A percentile compares a stretch with the other conserved stretches of the same genome.
Evolutionary conservation across 805 yeast genomes (phyloP).

Genomic region (Pichia eremophila): DNA sequence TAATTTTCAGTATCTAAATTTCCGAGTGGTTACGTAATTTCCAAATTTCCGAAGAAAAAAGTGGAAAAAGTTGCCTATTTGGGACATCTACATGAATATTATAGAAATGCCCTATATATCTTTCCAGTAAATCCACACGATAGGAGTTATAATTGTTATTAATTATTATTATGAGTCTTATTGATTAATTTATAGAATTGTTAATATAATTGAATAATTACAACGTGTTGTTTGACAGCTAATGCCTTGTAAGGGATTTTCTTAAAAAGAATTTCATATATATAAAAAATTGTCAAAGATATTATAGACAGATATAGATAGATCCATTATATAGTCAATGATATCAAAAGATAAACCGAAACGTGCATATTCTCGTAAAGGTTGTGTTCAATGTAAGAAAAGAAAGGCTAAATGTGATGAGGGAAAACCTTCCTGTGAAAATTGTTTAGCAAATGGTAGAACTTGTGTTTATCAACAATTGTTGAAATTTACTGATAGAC

Average conservation of each 20-base stretch:
- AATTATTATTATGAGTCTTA: no score
- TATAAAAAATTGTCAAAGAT: no score
- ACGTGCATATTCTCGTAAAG: conserved; percentile 30
- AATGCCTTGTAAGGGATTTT: not conserved
- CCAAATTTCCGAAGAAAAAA: not conserved
- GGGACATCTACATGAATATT: not conserved
- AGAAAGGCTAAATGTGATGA: conserved; percentile 36
- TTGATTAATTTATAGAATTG: no score
- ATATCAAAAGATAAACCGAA: not conserved
- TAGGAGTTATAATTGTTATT: no score
- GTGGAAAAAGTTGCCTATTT: not conserved
- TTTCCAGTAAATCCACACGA: no score
- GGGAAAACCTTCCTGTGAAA: conserved; percentile 31
- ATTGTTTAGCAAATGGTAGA: conserved; percentile 30
- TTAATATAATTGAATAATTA: no score
- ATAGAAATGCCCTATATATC: no score
- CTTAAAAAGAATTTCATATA: no score
- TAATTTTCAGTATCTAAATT: no score
- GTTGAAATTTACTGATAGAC: conserved; percentile 25
- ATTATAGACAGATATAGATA: no score
- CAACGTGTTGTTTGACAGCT: no score
- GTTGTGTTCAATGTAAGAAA: conserved; percentile 37
- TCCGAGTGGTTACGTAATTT: no score
- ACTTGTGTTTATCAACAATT: conserved; percentile 29
- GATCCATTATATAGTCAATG: not conserved